Base-by-base conservation (phyloP, 1,139 yeast species). In the Pneumocystis jirovecii region DNA sequence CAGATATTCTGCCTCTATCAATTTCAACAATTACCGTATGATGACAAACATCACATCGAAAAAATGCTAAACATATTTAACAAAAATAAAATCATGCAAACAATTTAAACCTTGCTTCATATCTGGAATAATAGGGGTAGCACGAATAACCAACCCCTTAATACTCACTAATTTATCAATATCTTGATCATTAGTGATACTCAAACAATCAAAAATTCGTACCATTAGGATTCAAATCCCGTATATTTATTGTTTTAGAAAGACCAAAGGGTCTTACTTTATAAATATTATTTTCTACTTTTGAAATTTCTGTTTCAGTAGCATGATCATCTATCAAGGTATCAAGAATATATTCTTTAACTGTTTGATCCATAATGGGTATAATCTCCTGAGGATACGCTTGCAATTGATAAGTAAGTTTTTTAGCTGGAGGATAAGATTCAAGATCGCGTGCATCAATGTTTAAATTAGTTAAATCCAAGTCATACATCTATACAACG, bases 381-480 rank as follows among this genome's bases (percentile, higher is more conserved):
- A 93, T 86, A 61, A 93, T 89, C 79, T 93, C 99, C 74, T 91
- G 97, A 0, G 99, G 99, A 74, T 91, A 93, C 73, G 89, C 88
- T 70, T 89, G 82, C 69, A 93, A 79, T 75, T 91, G 97, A 72
- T 87, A 83, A 75, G 87, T 91, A 64, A 95, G 79, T 72, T 87
- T 89, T 69, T 83, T 83, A 7, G 97, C 86, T 19, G 86, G 81
- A 0, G 88, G 85, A 72, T 83, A 89, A 10, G 95, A 84, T 68
- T 86, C 79, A 68, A 93, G 78, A 74, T 93, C 90, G 70, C 82
- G 81, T 1, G 95, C 86, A 74, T 93, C 98, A 69, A 93, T 78
- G 72, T 90, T 91, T 70, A 93, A 79, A 72, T 89, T 90, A 6
- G 95, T 85, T 40, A 88, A 79, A 0, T 96, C 96, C 68, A 89